Base-by-base conservation (phyloP, 2,329 filamentous ascomycete genomes). In the Diaporthe amygdali region DNA sequence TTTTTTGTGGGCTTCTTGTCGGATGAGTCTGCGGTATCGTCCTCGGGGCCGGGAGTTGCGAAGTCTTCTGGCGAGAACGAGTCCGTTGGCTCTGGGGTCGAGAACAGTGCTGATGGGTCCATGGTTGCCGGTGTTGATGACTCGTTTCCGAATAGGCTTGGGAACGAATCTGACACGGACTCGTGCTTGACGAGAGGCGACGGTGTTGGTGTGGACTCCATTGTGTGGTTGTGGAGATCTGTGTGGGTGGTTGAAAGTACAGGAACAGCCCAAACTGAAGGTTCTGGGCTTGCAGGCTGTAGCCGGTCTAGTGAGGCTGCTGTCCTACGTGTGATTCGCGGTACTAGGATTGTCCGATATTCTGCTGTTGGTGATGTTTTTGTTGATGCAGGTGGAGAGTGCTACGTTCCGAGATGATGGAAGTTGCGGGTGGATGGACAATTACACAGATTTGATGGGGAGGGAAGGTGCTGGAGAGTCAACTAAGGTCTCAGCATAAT, bases 1-100 rank as follows among this genome's bases (percentile, higher is more conserved):
- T 98, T 98, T 90, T 98, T 98, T 44, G 88, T 84, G 1, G 89
- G 87, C 85, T 94, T 96, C 87, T 93, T 94, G 56, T 92, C 89
- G 0, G 81, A 75, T 25, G 52, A 39, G n/a, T 73, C 71, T 46
- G 41, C 32, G 20, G 41, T 14, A 20, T 72, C 67, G 22, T 70
- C 69, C 14, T 77, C 76, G 8, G 75, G 74, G 3, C 74, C 55
- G 5, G 75, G 69, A 6, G 74, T 71, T 2, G 75, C 69, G 2
- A 75, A 32, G 1, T 76, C 72, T 7, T 49, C 25, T 8, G 56
- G 66, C 15, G 70, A 69, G 32, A 59, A 74, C 17, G 12, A 59
- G 10, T 64, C 59, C n/a, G 44, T n/a, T 5, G 59, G 59, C 27
- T 64, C 44, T 34, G 66, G 54, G 39, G 52, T 49, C 32, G 52